Evolutionary conservation across 2,329 filamentous ascomycete species (phyloP), one percentile per base, ranked within the genome.

Genomic region (Pseudogymnoascus sp.): DNA sequence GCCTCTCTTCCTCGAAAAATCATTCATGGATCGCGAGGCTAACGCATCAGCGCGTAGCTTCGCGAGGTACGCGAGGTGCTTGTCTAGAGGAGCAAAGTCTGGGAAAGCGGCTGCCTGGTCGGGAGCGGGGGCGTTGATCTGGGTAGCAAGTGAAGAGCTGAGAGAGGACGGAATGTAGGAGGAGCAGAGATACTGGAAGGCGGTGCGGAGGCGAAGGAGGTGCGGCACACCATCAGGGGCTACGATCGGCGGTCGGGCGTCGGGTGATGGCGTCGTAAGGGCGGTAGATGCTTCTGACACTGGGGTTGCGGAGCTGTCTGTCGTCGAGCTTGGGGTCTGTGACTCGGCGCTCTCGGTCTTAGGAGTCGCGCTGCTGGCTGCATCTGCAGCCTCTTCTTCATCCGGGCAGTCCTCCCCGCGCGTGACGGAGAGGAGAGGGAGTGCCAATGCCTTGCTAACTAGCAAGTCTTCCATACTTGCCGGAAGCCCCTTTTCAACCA

Each of bases 381-480:
- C 73, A 59, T 35, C 39, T 39, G 60, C 50, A 26, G 37, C 40
- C 21, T 58, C 62, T n/a, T 66, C 66, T 33, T 72, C 67, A 11
- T 72, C 64, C n/a, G 67, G 64, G 21, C 67, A 59, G 63, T 71
- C 67, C 39, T 83, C 78, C 61, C 85, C 81, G 50, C 84, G 80
- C 68, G 81, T 86, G 40, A 92, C 79, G 33, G 84, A 84, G 67
- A 90, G 77, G 44, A 96, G 78, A 0, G 94, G 93, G 4, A 86
- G 82, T 67, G 94, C 89, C 4, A 99, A 78, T 1, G 83, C 82
- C 69, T 87, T 87, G 59, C 80, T 83, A 7, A 99, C 84, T 67
- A 96, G 95, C 41, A 84, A 87, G 54, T 94, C 89, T 71, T 97
- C 93, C 80, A 99, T 82, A 67, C 88, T 96, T 5, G 78, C 75